These are phyloP conservation scores for Cryphonectria radicalis DNA, from an alignment of 2,329 filamentous ascomycete genomes.

Conservation along the genomic window DNA sequence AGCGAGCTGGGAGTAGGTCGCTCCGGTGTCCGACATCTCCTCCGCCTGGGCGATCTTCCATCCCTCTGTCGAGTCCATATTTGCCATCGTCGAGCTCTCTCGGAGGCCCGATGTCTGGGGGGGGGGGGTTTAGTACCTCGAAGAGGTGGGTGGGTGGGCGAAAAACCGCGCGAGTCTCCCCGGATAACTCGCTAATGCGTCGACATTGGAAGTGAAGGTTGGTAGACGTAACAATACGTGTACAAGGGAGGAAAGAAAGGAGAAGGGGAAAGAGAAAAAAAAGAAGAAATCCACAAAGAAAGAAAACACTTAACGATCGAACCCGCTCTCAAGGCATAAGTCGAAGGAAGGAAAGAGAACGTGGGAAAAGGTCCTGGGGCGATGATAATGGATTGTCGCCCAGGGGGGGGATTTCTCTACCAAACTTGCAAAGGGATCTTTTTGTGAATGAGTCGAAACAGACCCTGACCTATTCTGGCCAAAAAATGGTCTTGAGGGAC, in stretches of 20 bases:
- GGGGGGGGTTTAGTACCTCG: conserved; percentile 27
- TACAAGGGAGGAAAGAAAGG: neutral
- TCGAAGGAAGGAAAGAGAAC: conserved; percentile 36
- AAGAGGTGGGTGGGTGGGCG: conserved; percentile 38
- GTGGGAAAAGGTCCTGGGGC: conserved; percentile 43
- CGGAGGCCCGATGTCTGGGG: conserved; percentile 26
- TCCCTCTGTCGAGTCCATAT: conserved; percentile 16
- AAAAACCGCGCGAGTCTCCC: conserved; percentile 39
- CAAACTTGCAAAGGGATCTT: conserved; percentile 36
- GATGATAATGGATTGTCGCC: conserved; percentile 25
- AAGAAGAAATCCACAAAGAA: neutral
- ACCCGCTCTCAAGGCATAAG: conserved; percentile 35
- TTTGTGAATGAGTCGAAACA: conserved; percentile 52
- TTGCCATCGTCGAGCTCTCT: conserved; percentile 17
- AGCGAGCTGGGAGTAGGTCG: conserved; percentile 29
- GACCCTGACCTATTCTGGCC: conserved; percentile 45
- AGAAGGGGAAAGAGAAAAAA: neutral
- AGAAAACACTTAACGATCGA: conserved; percentile 17
- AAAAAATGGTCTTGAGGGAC: conserved; percentile 35
- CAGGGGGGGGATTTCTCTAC: conserved; percentile 30
- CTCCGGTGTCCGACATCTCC: conserved; percentile 20
- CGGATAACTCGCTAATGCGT: conserved; percentile 20
- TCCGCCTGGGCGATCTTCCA: conserved; percentile 16
- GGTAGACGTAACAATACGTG: conserved; percentile 21
- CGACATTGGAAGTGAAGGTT: conserved; percentile 25